Evolutionary conservation across 1,284 basidiomycete species (phyloP).

Genomic region (Golubevia pallescens): DNA sequence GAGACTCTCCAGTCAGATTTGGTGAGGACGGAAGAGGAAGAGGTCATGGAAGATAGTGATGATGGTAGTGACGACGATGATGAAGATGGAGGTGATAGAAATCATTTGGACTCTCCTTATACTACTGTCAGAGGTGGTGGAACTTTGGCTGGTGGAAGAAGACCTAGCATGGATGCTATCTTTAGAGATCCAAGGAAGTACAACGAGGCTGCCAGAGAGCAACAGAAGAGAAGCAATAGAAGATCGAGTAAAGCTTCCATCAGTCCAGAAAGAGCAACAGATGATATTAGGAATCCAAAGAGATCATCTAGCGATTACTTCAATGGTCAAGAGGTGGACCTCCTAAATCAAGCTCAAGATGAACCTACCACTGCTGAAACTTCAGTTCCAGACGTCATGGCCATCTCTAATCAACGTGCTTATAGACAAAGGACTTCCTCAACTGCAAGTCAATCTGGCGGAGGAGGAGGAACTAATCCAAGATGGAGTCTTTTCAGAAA

Average conservation of each 20-base stretch:
- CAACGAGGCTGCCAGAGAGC: slow-evolving; percentile 41
- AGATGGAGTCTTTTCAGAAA: slow-evolving; percentile 35
- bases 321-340: background rate
- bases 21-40: slow-evolving; percentile 13
- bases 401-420: slow-evolving; percentile 10
- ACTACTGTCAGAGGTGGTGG: slow-evolving; percentile 8
- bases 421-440: slow-evolving; percentile 22
- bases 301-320: background rate
- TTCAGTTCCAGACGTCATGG: slow-evolving; percentile 15
- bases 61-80: slow-evolving; percentile 45
- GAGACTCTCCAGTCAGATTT: no score
- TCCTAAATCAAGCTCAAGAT: background rate
- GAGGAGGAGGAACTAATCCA: slow-evolving; percentile 10
- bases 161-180: slow-evolving; percentile 39
- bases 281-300: background rate
- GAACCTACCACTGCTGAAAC: slow-evolving; percentile 10
- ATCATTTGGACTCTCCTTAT: slow-evolving; percentile 16
- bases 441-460: slow-evolving; percentile 21
- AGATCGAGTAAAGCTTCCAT: background rate
- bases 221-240: slow-evolving; percentile 9
- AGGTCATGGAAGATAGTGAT: slow-evolving; percentile 34
- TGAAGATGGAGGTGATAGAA: slow-evolving; percentile 15
- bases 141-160: slow-evolving; percentile 11
- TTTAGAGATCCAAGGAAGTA: slow-evolving; percentile 40
- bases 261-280: background rate